These are phyloP conservation scores for Diaporthe eres DNA, from an alignment of 2,329 filamentous ascomycete genomes.

Conservation along the genomic window DNA sequence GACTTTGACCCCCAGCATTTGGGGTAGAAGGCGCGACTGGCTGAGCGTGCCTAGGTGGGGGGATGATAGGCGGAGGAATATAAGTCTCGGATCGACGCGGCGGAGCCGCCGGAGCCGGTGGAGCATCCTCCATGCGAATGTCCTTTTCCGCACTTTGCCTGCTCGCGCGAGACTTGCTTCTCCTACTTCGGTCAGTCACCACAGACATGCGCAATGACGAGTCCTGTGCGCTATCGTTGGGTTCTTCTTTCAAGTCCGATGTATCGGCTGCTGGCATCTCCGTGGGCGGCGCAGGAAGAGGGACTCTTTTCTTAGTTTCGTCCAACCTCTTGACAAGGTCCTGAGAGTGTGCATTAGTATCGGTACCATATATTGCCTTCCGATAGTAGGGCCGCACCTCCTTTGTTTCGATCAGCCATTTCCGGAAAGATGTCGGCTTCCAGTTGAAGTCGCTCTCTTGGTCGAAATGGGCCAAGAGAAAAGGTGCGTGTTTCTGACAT, in stretches of 20 bases:
- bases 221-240: constrained; percentile 39
- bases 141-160: constrained; percentile 46
- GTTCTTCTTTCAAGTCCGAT: constrained; percentile 40
- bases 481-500: constrained; percentile 64
- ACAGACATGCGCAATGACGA: constrained; percentile 34
- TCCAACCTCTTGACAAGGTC: constrained; percentile 41
- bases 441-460: constrained; percentile 59
- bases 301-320: constrained; percentile 13
- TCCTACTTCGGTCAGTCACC: constrained; percentile 41
- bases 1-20: neutral
- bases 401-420: constrained; percentile 58
- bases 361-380: constrained; percentile 17
- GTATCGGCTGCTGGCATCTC: constrained; percentile 40
- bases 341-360: constrained; percentile 41
- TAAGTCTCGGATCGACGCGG: constrained; percentile 41
- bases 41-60: neutral
- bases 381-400: neutral
- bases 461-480: constrained; percentile 66
- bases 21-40: neutral
- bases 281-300: constrained; percentile 5
- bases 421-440: constrained; percentile 62
- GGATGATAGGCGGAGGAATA: constrained; percentile 25
- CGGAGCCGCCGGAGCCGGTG: constrained; percentile 41
- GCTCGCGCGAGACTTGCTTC: constrained; percentile 45
- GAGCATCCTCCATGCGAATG: constrained; percentile 47